These are phyloP conservation scores for Letharia lupina DNA, from an alignment of 495 filamentous ascomycete genomes.

Conservation along the genomic window DNA sequence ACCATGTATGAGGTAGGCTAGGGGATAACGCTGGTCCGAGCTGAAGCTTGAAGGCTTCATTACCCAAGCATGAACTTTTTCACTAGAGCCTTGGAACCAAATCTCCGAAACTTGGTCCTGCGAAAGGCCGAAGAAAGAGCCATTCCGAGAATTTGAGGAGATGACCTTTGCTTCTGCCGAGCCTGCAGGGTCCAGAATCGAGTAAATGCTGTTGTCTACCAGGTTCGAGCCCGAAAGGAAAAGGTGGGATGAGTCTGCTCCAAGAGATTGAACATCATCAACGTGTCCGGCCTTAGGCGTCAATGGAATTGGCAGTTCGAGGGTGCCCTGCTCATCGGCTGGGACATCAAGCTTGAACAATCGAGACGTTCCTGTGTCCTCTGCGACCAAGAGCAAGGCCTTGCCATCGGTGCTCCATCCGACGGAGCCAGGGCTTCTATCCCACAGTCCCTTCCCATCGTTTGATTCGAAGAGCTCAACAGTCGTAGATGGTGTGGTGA, in stretches of 20 bases:
- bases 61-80: slow-evolving; percentile 66
- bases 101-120: slow-evolving; percentile 57
- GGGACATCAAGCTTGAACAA: slow-evolving; percentile 54
- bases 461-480: slow-evolving; percentile 55
- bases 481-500: slow-evolving; percentile 48
- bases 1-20: slow-evolving; percentile 80
- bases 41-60: slow-evolving; percentile 76
- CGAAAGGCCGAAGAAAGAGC: slow-evolving; percentile 59
- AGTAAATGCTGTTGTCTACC: slow-evolving; percentile 61
- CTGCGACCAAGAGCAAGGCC: slow-evolving; percentile 56
- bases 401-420: slow-evolving; percentile 58
- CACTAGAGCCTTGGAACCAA: slow-evolving; percentile 57
- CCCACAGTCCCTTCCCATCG: slow-evolving; percentile 59
- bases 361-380: slow-evolving; percentile 53
- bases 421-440: slow-evolving; percentile 55
- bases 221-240: slow-evolving; percentile 59
- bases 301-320: slow-evolving; percentile 47
- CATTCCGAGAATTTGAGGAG: slow-evolving; percentile 62
- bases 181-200: slow-evolving; percentile 45
- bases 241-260: slow-evolving; percentile 41
- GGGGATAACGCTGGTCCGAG: slow-evolving; percentile 62
- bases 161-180: slow-evolving; percentile 33
- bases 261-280: slow-evolving; percentile 46
- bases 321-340: slow-evolving; percentile 41
- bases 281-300: slow-evolving; percentile 52